phyloP scores from a whole-genome alignment of 2,329 filamentous ascomycete species.

The Basipetospora sp. region DNA sequence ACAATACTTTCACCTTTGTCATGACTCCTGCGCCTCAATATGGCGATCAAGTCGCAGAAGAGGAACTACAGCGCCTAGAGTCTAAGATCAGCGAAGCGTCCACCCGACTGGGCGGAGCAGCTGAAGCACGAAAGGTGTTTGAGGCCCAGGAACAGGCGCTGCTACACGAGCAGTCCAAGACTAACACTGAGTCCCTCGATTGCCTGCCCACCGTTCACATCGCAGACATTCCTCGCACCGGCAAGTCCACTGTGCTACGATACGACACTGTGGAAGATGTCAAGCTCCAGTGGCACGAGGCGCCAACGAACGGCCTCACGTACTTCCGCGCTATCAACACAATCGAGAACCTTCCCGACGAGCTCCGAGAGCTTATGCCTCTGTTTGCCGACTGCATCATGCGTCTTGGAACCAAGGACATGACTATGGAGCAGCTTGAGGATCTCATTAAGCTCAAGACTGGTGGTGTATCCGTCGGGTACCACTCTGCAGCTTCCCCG shows the following conservation, averaged over 20 bases:
- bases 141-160: slow-evolving; percentile 67
- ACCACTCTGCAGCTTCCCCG: slow-evolving; percentile 69
- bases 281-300: slow-evolving; percentile 77
- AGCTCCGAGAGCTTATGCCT: slow-evolving; percentile 70
- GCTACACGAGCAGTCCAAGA: slow-evolving; percentile 67
- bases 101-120: slow-evolving; percentile 52
- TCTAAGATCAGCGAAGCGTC: slow-evolving; percentile 58
- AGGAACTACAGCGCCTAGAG: slow-evolving; percentile 63
- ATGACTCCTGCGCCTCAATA: slow-evolving; percentile 77
- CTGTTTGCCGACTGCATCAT: slow-evolving; percentile 86
- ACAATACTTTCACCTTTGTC: slow-evolving; percentile 78
- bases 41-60: slow-evolving; percentile 55
- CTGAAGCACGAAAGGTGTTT: slow-evolving; percentile 56
- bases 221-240: slow-evolving; percentile 69
- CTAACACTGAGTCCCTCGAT: slow-evolving; percentile 69
- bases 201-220: slow-evolving; percentile 80
- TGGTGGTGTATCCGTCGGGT: slow-evolving; percentile 72
- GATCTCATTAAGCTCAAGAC: slow-evolving; percentile 94
- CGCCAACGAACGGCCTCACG: slow-evolving; percentile 85
- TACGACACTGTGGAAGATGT: slow-evolving; percentile 53
- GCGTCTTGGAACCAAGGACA: slow-evolving; percentile 75
- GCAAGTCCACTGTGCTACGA: slow-evolving; percentile 43
- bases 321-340: slow-evolving; percentile 86
- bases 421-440: slow-evolving; percentile 87
- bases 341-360: slow-evolving; percentile 65